Evolutionary conservation across 2,329 filamentous ascomycete genomes (phyloP).

Genomic region (Neonectria magnoliae): DNA sequence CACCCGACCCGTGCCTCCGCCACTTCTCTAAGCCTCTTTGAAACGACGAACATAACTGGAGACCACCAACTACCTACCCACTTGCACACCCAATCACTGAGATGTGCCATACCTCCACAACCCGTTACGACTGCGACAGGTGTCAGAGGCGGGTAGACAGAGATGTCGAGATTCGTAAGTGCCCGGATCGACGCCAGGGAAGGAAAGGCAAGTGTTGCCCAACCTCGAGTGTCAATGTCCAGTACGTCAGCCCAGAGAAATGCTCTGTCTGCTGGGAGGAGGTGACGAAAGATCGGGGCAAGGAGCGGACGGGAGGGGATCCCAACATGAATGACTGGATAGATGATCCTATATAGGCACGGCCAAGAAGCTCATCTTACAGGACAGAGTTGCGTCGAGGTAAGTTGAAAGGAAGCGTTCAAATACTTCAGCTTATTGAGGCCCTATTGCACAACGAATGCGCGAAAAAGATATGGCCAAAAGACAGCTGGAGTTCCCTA

Average conservation of each 20-base stretch:
- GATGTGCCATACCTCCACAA: not conserved
- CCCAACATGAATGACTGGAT: not conserved
- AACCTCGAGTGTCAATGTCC: not conserved
- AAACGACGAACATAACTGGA: not conserved
- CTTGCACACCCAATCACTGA: not conserved
- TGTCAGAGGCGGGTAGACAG: not conserved
- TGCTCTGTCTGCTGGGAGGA: not conserved
- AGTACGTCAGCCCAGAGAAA: not conserved
- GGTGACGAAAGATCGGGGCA: not conserved
- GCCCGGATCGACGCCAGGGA: not conserved
- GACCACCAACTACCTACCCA: not conserved
- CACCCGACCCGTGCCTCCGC: not conserved
- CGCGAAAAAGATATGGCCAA: not conserved
- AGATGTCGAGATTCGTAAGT: not conserved
- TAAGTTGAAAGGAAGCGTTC: too few relatives aligned
- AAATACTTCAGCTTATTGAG: too few relatives aligned
- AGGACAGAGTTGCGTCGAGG: too few relatives aligned
- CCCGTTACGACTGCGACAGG: slow-evolving; percentile 1
- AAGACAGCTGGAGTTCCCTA: not conserved
- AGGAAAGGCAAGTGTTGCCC: not conserved
- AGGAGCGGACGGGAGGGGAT: not conserved
- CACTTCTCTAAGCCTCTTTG: not conserved
- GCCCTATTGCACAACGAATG: not conserved
- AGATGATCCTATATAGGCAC: not conserved
- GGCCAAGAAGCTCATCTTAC: not conserved